These are phyloP conservation scores for Chrysoporthe deuterocubensis DNA, from an alignment of 2,329 filamentous ascomycete species.

Conservation along the genomic window DNA sequence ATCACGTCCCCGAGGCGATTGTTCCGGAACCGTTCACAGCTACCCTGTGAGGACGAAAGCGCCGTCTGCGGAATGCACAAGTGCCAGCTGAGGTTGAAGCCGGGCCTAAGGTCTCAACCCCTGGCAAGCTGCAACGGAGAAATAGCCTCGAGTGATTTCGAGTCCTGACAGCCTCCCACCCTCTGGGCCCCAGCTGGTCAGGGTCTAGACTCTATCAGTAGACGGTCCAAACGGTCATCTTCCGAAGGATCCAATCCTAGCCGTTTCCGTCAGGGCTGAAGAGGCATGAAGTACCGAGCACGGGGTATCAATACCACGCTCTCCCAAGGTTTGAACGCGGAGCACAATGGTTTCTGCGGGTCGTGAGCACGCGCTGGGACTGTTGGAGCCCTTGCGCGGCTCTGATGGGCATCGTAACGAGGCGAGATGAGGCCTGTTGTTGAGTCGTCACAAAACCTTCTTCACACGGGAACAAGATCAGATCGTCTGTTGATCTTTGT, in stretches of 20 bases:
- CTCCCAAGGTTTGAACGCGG: not conserved
- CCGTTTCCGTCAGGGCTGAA: slow-evolving; percentile 5
- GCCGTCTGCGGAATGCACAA: slow-evolving; percentile 14
- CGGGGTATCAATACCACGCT: not conserved
- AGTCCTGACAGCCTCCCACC: not conserved
- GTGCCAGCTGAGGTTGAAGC: slow-evolving; percentile 28
- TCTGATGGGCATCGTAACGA: not conserved
- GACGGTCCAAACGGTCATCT: slow-evolving; percentile 13
- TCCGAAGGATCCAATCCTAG: not conserved
- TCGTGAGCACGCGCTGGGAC: not conserved
- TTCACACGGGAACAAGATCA: not conserved
- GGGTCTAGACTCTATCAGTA: not conserved
- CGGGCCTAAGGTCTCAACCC: slow-evolving; percentile 15
- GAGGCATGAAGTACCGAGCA: not conserved
- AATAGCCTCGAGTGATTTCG: not conserved
- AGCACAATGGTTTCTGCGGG: not conserved
- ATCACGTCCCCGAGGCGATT: not conserved
- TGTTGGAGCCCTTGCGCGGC: not conserved
- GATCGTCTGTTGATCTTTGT: slow-evolving; percentile 1
- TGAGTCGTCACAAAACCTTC: not conserved
- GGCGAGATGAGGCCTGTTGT: not conserved
- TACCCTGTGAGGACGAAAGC: slow-evolving; percentile 3
- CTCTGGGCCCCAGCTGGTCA: not conserved
- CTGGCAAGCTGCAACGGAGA: slow-evolving; percentile 13
- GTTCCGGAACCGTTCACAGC: slow-evolving; percentile 3